Evolutionary conservation across 169 alveolate genomes (phyloP).

Genomic region (Plasmodium coatneyi): DNA sequence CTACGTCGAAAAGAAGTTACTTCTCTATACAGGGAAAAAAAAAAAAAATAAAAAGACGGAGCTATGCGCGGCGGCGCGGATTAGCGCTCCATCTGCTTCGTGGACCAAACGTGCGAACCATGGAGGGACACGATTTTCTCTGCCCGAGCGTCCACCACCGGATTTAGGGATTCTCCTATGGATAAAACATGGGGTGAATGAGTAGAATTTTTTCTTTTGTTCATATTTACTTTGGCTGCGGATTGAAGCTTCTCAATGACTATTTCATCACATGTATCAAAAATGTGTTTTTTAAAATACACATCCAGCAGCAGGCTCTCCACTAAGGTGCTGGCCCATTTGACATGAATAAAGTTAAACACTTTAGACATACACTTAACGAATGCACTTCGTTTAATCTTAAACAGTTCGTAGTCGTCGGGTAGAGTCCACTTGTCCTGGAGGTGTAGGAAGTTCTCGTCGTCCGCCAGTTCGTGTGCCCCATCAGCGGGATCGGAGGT

Average conservation of each 20-base stretch:
- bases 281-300: constrained; percentile 76
- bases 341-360: constrained; percentile 73
- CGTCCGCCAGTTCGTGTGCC: neutral
- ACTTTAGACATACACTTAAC: constrained; percentile 78
- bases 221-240: constrained; percentile 21
- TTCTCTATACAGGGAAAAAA: neutral
- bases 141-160: constrained; percentile 81
- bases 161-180: constrained; percentile 73
- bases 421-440: constrained; percentile 72
- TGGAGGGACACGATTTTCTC: constrained; percentile 82
- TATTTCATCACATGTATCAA: constrained; percentile 57
- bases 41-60: neutral
- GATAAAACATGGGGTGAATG: constrained; percentile 54
- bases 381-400: constrained; percentile 77
- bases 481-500: neutral
- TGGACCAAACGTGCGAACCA: constrained; percentile 87
- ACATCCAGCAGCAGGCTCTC: constrained; percentile 80
- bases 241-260: constrained; percentile 65
- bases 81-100: constrained; percentile 79
- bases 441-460: constrained; percentile 10
- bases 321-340: constrained; percentile 82
- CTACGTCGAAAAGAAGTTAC: neutral
- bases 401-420: constrained; percentile 62
- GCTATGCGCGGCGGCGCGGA: neutral
- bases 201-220: constrained; percentile 21